Base-by-base conservation (phyloP, 179 eudicot genomes). In the Corrigiola litoralis region DNA sequence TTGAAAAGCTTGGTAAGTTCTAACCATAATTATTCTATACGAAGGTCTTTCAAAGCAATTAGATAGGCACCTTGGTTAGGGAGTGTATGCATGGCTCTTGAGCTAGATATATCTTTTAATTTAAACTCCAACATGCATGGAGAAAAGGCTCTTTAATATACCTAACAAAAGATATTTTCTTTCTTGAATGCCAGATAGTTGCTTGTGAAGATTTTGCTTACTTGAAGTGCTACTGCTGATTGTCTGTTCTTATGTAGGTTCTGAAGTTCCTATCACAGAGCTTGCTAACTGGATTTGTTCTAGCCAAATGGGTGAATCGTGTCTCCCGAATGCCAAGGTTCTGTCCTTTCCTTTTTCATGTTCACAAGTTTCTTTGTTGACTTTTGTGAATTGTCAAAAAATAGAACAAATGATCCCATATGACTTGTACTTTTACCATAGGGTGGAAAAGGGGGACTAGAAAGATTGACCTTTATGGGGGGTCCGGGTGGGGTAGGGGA, bases 201-300 rank as follows among this genome's bases (percentile, higher is more conserved):
- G 28, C 32, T 23, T 20, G 50, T 9, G 33, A 7, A 24, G 47
- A 33, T 65, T 41, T 53, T 54, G 20, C 37, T 66, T 42, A 45
- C 11, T 61, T 8, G 6, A 23, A 42, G 9, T 6, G 4, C 16
- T 47, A 27, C n/a, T 10, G 65, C 36, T 58, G 38, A 37, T 12
- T 47, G 42, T 61, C 45, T 58, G 25, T 33, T 67, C 9, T 66
- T 46, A 78, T 70, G 66, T 78, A 94, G 99, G 92, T 77, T 76
- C 83, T 10, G 87, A 84, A 72, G 89, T 71, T 65, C 84, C 94
- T 6, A 49, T 94, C 49, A 24, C 70, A 20, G 84, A 80, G 70
- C 86, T 94, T 79, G 97, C 97, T 12, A 82, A 84, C 53, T 79
- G 85, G 61, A 88, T 94, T 75, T 84, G 88, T 77, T 71, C 80